Conservation (phyloP, 2,329 filamentous ascomycete species). For the Thelonectria blattea region DNA sequence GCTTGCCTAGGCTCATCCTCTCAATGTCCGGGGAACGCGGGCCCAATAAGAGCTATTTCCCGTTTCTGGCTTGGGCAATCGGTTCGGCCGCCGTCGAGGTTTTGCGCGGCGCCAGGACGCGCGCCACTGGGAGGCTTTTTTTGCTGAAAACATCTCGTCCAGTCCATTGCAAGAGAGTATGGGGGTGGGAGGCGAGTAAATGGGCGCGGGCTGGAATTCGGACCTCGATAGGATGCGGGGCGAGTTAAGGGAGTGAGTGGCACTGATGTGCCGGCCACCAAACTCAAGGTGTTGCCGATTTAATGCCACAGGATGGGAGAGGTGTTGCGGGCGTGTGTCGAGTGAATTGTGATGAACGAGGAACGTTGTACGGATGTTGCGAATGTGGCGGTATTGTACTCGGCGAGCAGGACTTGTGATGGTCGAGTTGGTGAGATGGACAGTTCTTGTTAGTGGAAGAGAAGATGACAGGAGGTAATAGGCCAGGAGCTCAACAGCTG, state of each 20-base stretch:
- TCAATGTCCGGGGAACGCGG: neutral
- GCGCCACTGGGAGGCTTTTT: neutral
- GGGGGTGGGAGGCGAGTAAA: neutral
- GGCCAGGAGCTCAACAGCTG: too few species aligned
- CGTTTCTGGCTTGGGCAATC: neutral
- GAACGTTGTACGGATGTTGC: neutral
- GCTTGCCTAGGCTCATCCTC: neutral
- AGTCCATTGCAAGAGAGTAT: neutral
- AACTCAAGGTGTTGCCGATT: neutral
- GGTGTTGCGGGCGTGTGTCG: neutral
- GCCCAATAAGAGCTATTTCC: neutral
- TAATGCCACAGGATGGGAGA: neutral
- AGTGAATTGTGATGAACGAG: neutral
- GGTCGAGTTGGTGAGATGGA: too few species aligned
- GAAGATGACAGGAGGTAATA: too few species aligned
- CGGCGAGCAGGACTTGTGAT: neutral
- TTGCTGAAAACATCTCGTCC: neutral
- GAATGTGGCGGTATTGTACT: neutral
- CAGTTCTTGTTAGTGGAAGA: too few species aligned
- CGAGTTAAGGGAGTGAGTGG: neutral
- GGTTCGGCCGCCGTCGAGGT: neutral
- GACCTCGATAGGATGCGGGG: neutral
- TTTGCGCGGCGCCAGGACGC: neutral
- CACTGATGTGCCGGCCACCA: neutral
- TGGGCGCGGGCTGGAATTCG: neutral